Percentiles rank a stretch among this genome's conserved stretches.
Evolutionary conservation across 768 basidiomycete genomes (phyloP).

Genomic region (Serendipita vermifera): DNA sequence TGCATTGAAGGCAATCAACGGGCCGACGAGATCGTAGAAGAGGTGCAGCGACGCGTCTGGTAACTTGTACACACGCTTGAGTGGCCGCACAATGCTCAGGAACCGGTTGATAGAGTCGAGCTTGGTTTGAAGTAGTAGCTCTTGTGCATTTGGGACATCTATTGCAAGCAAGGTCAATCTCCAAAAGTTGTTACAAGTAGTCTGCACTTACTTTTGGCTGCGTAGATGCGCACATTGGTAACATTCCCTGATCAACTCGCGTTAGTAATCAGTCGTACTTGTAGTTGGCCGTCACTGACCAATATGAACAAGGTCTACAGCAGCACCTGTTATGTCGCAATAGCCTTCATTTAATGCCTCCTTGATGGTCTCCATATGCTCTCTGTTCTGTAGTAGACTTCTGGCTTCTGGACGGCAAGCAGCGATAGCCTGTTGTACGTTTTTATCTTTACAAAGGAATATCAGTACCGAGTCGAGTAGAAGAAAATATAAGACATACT

Average conservation of each 20-base stretch:
- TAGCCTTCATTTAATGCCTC: slow-evolving; percentile 72
- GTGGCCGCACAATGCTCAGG: slow-evolving; percentile 49
- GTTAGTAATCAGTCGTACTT: slow-evolving; percentile 7
- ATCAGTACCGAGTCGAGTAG: not conserved
- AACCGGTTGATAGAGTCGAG: slow-evolving; percentile 49
- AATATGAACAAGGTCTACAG: slow-evolving; percentile 41
- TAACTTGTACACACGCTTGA: slow-evolving; percentile 61
- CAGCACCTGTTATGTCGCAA: slow-evolving; percentile 60
- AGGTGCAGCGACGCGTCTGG: slow-evolving; percentile 65
- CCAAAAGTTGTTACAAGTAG: too few species aligned
- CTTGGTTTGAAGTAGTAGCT: slow-evolving; percentile 14
- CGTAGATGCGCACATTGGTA: slow-evolving; percentile 47
- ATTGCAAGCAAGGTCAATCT: slow-evolving; percentile 1
- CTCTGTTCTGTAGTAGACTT: slow-evolving; percentile 46
- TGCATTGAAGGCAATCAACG: slow-evolving; percentile 86
- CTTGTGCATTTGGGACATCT: slow-evolving; percentile 45
- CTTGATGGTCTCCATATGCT: slow-evolving; percentile 57
- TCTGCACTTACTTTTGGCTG: slow-evolving; percentile 36
- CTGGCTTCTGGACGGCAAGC: slow-evolving; percentile 60
- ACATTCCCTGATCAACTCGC: slow-evolving; percentile 36
- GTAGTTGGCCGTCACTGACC: not conserved
- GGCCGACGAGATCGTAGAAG: slow-evolving; percentile 71
- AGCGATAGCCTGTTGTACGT: slow-evolving; percentile 35
- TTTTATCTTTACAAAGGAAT: slow-evolving; percentile 15
- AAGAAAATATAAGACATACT: not conserved